Evolutionary conservation across 1,284 basidiomycete genomes (phyloP), one percentile per base, ranked within the genome.

Genomic region (Ceratobasidium sp.): DNA sequence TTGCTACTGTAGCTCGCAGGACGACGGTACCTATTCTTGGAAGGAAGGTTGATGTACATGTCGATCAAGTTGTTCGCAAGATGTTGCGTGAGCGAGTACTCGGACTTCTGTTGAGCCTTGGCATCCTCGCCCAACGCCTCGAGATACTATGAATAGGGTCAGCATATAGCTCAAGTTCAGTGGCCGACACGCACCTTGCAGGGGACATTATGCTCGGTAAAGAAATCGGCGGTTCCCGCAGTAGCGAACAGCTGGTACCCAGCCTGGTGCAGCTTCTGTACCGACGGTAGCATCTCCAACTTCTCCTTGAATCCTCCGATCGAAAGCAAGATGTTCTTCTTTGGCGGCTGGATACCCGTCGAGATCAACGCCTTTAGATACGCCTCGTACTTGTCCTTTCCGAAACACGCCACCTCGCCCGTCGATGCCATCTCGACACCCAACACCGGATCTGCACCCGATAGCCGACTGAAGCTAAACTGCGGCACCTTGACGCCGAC

Each of bases 401-500:
- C 97, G 83, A 99, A 99, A 83, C 97, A 98, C 48, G 98, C 98
- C 37, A 99, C 97, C 83, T 99, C 97, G 78, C 97, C 97, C 0
- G 97, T 99, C n/a, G 97, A 98, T 19, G 97, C 97, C 97, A 99
- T 99, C 86, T 99, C 97, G 65, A 99, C 97, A 81, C 98, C 98
- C n/a, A 99, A 88, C 24, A 99, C 92, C 19, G 97, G 97, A 82
- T 99, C 97, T 39, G 97, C 97, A 48, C 97, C 97, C 29, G 94
- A 96, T 43, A 99, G 85, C 76, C 97, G 91, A 80, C 92, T 94
- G 86, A 98, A 99, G 79, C 93, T 95, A 89, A 99, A 99, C 83
- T 99, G 97, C 31, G 98, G 96, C 19, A 98, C 97, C 86, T 99
- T 99, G 83, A 99, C 92, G 77, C 96, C 98, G 76, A 98, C 96